phyloP scores from a whole-genome alignment of 1,139 yeast genomes.

The Suhomyces bokatorum region DNA sequence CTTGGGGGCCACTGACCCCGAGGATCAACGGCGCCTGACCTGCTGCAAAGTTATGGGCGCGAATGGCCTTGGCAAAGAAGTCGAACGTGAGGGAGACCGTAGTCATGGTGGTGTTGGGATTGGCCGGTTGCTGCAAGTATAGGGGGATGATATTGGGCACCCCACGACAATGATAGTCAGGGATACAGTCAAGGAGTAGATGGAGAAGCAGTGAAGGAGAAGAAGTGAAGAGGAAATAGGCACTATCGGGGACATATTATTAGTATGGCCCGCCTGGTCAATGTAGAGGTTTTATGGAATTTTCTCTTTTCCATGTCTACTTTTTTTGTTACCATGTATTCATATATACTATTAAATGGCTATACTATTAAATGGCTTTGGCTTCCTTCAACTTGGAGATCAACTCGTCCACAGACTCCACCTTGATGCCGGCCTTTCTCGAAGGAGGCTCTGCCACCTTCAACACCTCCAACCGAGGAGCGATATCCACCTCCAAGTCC shows the following conservation, averaged over 20 bases:
- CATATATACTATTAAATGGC: slow-evolving; percentile 46
- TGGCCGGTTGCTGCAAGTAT: too few relatives aligned
- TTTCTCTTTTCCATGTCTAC: not conserved
- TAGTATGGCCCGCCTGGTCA: too few relatives aligned
- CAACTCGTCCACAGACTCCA: slow-evolving; percentile 78
- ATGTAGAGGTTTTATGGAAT: not conserved
- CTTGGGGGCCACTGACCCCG: slow-evolving; percentile 88
- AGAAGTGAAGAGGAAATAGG: too few relatives aligned
- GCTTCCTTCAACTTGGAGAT: slow-evolving; percentile 73
- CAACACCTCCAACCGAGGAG: slow-evolving; percentile 65
- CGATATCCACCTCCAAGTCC: slow-evolving; percentile 70
- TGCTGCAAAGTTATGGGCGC: slow-evolving; percentile 17
- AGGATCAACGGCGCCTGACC: slow-evolving; percentile 51
- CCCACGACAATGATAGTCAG: too few relatives aligned
- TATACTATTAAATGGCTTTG: slow-evolving; percentile 48
- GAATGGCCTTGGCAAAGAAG: slow-evolving; percentile 23
- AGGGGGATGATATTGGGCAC: too few relatives aligned
- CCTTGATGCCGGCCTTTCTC: slow-evolving; percentile 80
- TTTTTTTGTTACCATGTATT: too few relatives aligned
- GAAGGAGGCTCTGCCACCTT: slow-evolving; percentile 84
- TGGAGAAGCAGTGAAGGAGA: too few relatives aligned
- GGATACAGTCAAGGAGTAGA: too few relatives aligned
- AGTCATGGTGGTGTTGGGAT: slow-evolving; percentile 12
- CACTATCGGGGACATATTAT: too few relatives aligned
- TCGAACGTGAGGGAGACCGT: slow-evolving; percentile 22